A percentile compares a stretch with the other conserved stretches of the same genome.
Conservation (phyloP, 139 green algal species). For the Haematococcus lacustris region DNA sequence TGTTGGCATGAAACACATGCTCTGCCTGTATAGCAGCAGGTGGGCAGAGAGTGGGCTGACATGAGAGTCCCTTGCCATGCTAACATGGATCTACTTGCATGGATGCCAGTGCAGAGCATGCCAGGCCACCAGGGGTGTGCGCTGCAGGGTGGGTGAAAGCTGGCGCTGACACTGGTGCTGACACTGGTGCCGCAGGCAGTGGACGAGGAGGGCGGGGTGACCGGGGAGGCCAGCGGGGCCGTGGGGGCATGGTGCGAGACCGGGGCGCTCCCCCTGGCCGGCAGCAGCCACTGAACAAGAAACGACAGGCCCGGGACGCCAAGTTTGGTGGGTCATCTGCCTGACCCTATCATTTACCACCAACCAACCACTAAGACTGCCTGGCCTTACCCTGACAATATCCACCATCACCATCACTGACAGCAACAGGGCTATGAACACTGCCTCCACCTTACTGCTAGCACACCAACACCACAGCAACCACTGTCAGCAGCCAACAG, state of each 20-base stretch:
- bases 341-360: neutral
- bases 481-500: neutral
- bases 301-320: constrained; percentile 43
- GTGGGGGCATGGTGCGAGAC: constrained; percentile 11
- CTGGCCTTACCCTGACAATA: neutral
- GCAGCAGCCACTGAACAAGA: constrained; percentile 30
- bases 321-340: constrained; percentile 57
- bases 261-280: constrained; percentile 14
- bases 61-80: too few species aligned
- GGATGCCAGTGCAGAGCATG: too few species aligned
- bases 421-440: neutral
- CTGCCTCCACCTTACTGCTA: neutral
- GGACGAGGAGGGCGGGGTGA: constrained; percentile 11
- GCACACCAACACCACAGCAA: neutral
- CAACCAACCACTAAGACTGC: neutral
- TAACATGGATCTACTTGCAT: too few species aligned
- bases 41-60: too few species aligned
- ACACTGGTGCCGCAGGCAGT: too few species aligned
- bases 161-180: too few species aligned
- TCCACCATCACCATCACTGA: too few species aligned
- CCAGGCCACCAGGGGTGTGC: too few species aligned
- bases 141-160: too few species aligned
- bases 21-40: too few species aligned
- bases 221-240: constrained; percentile 3
- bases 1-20: too few species aligned